A percentile compares a stretch with the other conserved stretches of the same genome.
phyloP scores from a whole-genome alignment of 2,329 filamentous ascomycete species.

The Cladosporium cucumerinum region DNA sequence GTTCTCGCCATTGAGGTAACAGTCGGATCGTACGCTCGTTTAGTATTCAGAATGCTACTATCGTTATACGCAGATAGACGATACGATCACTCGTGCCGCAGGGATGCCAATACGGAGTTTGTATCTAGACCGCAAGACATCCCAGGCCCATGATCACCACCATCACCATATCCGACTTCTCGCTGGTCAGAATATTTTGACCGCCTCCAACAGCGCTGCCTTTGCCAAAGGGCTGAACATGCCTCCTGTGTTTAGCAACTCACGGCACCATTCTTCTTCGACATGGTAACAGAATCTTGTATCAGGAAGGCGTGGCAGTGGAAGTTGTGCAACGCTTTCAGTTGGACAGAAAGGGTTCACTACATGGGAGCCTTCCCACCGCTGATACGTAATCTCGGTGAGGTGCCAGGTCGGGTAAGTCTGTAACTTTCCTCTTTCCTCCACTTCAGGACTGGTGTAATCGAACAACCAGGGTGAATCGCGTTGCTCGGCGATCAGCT shows the following conservation, averaged over 20 bases:
- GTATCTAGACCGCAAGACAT: no score
- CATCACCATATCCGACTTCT: no score
- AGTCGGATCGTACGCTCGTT: no score
- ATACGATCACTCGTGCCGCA: no score
- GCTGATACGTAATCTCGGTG: not conserved
- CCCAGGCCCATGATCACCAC: no score
- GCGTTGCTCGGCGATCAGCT: not conserved
- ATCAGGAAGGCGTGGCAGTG: not conserved
- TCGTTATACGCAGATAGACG: no score
- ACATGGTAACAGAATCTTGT: not conserved
- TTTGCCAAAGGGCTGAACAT: not conserved
- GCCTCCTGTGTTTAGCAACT: not conserved
- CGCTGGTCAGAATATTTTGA: not conserved
- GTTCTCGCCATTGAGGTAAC: no score
- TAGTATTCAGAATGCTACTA: no score
- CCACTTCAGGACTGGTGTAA: not conserved
- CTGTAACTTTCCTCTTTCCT: not conserved
- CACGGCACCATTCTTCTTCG: not conserved
- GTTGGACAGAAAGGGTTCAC: not conserved
- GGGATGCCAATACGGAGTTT: no score
- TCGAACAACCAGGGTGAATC: not conserved
- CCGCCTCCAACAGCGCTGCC: not conserved
- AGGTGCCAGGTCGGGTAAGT: not conserved
- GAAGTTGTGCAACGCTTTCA: not conserved
- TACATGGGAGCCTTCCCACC: no score